Base-by-base conservation (phyloP, 306 rosid genomes). In the Rosa multiflora region DNA sequence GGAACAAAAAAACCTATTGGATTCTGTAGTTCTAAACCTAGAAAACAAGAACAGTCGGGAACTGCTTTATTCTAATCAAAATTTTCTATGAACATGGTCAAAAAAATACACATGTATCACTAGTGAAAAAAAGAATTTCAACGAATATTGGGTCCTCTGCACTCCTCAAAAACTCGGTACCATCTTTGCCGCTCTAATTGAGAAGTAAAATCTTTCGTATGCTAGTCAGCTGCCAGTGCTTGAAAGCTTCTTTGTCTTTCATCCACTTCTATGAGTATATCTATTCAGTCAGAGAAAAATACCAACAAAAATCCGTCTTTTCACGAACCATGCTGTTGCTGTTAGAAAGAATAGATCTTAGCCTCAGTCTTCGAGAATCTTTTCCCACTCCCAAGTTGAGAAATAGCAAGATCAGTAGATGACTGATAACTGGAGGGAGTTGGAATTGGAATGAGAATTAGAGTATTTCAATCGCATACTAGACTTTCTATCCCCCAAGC, bases 401-500 rank as follows among this genome's bases (percentile, higher is more conserved):
- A 81, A 83, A 79, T 61, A 76, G 13, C 78, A 83, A 83, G 80
- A 68, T 78, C 72, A 23, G 76, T 70, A 26, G 66, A 59, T 6
- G 55, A 56, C 58, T 73, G 58, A 52, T 8, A 29, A 21, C 70
- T 79, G 75, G 46, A 53, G 76, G 67, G 67, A 75, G 70, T 70
- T 8, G 9, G 39, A 67, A 59, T n/a, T 70, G 53, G 75, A 74
- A 79, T 7, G 5, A 40, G 44, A 40, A 32, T 67, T 71, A 10
- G 76, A 71, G 79, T 39, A 47, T 40, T 59, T 58, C 26, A 75
- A 21, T 35, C 64, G 29, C 68, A 62, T 73, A 56, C 37, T 71
- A 42, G 66, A 75, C 89, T 76, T 84, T 71, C 82, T 84, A 92
- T 83, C 90, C 74, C 87, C 94, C 98, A 70, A 95, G 98, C 69